Conservation (phyloP, 2,329 filamentous ascomycete species). For the Calonectria pteridis region DNA sequence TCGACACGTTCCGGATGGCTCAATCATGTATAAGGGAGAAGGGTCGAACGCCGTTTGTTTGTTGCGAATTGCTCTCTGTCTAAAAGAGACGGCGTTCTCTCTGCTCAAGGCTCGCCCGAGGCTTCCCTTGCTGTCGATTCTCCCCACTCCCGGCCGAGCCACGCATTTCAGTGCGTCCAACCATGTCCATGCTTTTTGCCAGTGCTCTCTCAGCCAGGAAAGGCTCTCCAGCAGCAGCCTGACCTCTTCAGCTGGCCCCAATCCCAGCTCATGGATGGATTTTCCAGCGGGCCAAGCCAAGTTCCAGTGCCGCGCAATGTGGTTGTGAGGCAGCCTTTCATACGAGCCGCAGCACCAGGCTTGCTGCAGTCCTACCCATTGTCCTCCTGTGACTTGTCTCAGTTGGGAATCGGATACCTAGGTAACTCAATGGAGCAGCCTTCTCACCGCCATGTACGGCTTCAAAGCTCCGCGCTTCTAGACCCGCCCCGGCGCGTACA, state of each 20-base stretch:
- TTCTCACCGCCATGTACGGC: not conserved
- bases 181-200: not conserved
- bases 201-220: not conserved
- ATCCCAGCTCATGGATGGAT: not conserved
- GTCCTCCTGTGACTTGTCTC: not conserved
- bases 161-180: not conserved
- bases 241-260: not conserved
- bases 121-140: not conserved
- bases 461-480: not conserved
- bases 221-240: not conserved
- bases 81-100: not conserved
- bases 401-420: not conserved
- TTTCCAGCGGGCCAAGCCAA: not conserved
- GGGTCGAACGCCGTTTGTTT: constrained; percentile 20
- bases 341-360: not conserved
- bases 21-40: constrained; percentile 27
- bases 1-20: constrained; percentile 12
- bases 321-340: not conserved
- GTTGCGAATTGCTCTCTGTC: not conserved
- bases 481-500: not conserved
- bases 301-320: not conserved
- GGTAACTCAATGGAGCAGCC: not conserved
- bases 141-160: not conserved
- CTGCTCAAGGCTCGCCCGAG: not conserved
- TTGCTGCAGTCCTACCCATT: not conserved